phyloP scores from a whole-genome alignment of 164 flowering plant species.

The Piper longum region DNA sequence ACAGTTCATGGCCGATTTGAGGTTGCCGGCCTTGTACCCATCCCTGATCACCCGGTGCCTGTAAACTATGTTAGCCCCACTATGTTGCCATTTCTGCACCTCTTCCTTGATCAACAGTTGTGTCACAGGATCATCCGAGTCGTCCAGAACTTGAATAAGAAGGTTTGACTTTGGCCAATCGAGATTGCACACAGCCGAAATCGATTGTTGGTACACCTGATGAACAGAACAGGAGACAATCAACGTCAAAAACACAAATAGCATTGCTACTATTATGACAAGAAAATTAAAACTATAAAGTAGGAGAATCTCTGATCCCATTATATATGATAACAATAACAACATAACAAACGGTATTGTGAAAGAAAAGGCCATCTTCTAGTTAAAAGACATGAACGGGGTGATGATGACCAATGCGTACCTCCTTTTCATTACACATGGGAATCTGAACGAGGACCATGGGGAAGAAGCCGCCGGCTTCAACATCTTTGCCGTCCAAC shows the following conservation, averaged over 20 bases:
- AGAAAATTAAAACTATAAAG: too few species aligned
- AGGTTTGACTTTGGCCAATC: slow-evolving; percentile 86
- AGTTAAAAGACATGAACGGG: too few species aligned
- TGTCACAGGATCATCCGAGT: slow-evolving; percentile 79
- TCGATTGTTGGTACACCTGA: slow-evolving; percentile 95
- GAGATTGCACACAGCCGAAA: slow-evolving; percentile 80
- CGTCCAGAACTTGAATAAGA: slow-evolving; percentile 80
- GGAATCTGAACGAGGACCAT: slow-evolving; percentile 99
- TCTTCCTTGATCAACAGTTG: slow-evolving; percentile 75
- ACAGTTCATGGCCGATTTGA: slow-evolving; percentile 92
- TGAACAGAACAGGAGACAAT: not conserved
- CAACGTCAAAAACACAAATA: too few species aligned
- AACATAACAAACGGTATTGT: too few species aligned
- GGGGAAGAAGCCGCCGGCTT: slow-evolving; percentile 56
- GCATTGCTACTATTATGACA: too few species aligned
- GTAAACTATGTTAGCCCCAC: slow-evolving; percentile 71
- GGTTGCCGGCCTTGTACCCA: slow-evolving; percentile 96
- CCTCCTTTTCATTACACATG: slow-evolving; percentile 98
- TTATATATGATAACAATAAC: too few species aligned
- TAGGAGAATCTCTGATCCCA: too few species aligned
- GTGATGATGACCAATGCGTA: slow-evolving; percentile 8
- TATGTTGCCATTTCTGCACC: slow-evolving; percentile 81
- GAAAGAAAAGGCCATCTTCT: too few species aligned
- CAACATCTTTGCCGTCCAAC: slow-evolving; percentile 25
- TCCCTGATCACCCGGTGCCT: slow-evolving; percentile 76